A percentile compares a stretch with the other conserved stretches of the same genome.
These are phyloP conservation scores for Phytophthora fragariaefolia DNA, from an alignment of 352 stramenopile genomes.

Conservation along the genomic window DNA sequence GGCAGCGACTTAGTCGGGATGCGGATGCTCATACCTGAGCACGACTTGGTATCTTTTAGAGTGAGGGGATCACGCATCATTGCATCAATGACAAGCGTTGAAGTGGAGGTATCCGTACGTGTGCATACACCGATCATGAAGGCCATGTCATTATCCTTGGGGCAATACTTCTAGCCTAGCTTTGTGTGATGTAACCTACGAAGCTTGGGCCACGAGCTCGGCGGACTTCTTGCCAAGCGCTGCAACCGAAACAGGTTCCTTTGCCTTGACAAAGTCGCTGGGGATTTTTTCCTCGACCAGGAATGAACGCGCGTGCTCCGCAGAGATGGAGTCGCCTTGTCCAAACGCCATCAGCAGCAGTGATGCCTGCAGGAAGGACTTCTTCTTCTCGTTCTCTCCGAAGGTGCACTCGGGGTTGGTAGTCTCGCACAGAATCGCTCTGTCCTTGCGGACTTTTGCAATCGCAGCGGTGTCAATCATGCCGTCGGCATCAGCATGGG, in stretches of 20 bases:
- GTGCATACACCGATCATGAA: neutral
- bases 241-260: slow-evolving; percentile 22
- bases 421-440: slow-evolving; percentile 24
- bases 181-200: neutral
- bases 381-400: slow-evolving; percentile 27
- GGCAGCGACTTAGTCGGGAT: slow-evolving; percentile 46
- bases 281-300: slow-evolving; percentile 49
- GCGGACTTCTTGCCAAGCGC: slow-evolving; percentile 20
- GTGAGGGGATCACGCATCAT: slow-evolving; percentile 5
- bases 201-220: slow-evolving; percentile 20
- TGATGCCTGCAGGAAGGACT: slow-evolving; percentile 40
- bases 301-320: slow-evolving; percentile 37
- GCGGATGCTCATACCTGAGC: slow-evolving; percentile 14
- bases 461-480: slow-evolving; percentile 34
- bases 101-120: neutral
- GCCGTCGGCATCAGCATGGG: slow-evolving; percentile 28
- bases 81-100: neutral
- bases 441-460: slow-evolving; percentile 28
- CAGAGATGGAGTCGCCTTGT: slow-evolving; percentile 27
- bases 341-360: slow-evolving; percentile 38
- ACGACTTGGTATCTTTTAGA: slow-evolving; percentile 11
- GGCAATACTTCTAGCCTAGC: neutral
- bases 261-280: slow-evolving; percentile 23
- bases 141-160: neutral
- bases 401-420: slow-evolving; percentile 40